Conservation (phyloP, 2,329 filamentous ascomycete species). For the Leptodontidium sp. region DNA sequence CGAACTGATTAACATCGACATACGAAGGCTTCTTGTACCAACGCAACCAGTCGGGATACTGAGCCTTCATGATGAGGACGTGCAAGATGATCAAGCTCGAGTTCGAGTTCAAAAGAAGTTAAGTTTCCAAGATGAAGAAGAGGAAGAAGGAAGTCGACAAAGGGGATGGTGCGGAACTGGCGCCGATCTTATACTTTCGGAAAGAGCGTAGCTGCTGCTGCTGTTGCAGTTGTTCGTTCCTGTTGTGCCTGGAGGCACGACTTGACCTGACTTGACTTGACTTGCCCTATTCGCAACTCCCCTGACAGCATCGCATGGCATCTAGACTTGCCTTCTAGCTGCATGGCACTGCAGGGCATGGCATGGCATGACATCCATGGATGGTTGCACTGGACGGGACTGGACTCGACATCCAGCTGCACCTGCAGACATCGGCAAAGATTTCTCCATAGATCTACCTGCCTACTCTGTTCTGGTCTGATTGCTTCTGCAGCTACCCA, state of each 20-base stretch:
- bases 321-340: background rate
- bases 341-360: background rate
- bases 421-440: background rate
- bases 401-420: background rate
- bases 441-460: background rate
- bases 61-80: background rate
- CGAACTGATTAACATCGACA: slow-evolving; percentile 56
- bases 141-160: background rate
- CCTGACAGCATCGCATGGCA: slow-evolving; percentile 10
- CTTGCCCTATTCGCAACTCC: background rate
- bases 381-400: background rate
- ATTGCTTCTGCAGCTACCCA: background rate
- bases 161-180: slow-evolving; percentile 6
- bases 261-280: background rate
- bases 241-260: background rate
- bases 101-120: background rate
- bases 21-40: slow-evolving; percentile 62
- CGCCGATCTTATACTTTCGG: slow-evolving; percentile 17
- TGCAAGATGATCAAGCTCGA: background rate
- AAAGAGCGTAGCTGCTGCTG: background rate
- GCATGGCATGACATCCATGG: background rate
- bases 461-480: background rate
- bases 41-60: slow-evolving; percentile 47
- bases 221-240: too few relatives aligned
- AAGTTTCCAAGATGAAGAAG: slow-evolving; percentile 1